These are phyloP conservation scores for Vitis labrusca DNA, from an alignment of 164 flowering plant genomes.

Conservation along the genomic window DNA sequence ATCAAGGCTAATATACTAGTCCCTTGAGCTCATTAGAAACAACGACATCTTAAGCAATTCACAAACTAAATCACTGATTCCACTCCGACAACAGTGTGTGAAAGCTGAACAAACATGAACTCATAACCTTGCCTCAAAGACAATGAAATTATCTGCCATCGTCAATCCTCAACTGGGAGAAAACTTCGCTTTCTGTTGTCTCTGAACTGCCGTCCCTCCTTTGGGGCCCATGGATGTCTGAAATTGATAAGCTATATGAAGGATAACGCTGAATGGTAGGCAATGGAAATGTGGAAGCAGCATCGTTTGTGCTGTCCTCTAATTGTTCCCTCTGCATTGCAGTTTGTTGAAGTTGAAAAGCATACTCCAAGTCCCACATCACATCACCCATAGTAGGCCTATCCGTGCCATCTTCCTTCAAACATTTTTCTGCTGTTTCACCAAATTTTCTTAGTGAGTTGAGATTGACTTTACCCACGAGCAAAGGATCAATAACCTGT, in stretches of 20 bases:
- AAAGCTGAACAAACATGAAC: no score
- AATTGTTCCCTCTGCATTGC: constrained; percentile 3
- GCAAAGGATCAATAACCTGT: constrained; percentile 16
- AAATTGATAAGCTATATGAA: constrained; percentile 12
- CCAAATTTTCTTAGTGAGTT: constrained; percentile 21
- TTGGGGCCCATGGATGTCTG: background rate
- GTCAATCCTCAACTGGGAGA: constrained; percentile 39
- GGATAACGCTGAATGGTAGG: constrained; percentile 24
- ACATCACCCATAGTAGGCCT: constrained; percentile 40
- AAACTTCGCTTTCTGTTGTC: constrained; percentile 21
- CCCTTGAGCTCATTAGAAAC: no score
- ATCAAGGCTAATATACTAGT: no score
- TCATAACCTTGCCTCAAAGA: no score
- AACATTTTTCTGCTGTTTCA: constrained; percentile 22
- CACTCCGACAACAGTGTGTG: no score
- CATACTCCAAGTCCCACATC: constrained; percentile 23
- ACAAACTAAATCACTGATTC: no score
- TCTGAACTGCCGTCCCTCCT: background rate
- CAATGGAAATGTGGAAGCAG: constrained; percentile 11
- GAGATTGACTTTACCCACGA: constrained; percentile 25
- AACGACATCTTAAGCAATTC: no score
- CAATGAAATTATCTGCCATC: constrained; percentile 23
- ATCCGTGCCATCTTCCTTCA: constrained; percentile 25
- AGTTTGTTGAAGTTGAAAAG: constrained; percentile 22
- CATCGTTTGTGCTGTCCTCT: constrained; percentile 25